phyloP scores from a whole-genome alignment of 345 rosid genomes.

The Noccaea caerulescens region DNA sequence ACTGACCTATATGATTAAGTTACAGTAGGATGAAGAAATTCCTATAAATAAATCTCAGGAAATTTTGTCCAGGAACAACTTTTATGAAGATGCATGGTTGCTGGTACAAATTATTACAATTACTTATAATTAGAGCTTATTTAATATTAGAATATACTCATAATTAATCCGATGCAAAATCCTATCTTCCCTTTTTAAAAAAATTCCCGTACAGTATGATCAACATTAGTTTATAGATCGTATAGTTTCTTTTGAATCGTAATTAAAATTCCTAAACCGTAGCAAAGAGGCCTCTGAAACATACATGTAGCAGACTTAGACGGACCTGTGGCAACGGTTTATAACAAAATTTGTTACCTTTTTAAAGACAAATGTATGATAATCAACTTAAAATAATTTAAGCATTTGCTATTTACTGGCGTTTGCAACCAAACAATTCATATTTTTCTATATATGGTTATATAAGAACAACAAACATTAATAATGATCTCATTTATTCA shows the following conservation, averaged over 20 bases:
- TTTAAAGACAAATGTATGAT: too few species aligned
- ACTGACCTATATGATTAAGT: constrained; percentile 16
- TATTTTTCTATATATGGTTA: background rate
- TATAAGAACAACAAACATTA: background rate
- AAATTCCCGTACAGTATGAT: background rate
- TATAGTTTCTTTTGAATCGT: too few species aligned
- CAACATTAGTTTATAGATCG: too few species aligned
- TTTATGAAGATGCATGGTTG: background rate
- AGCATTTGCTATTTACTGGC: too few species aligned
- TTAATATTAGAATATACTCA: background rate
- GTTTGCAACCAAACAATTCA: too few species aligned
- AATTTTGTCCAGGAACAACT: constrained; percentile 5
- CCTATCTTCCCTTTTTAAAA: background rate
- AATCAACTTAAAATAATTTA: too few species aligned
- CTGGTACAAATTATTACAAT: background rate
- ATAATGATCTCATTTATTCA: background rate
- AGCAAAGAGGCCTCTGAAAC: too few species aligned
- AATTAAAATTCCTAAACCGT: too few species aligned
- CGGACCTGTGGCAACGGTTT: too few species aligned
- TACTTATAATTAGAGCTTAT: background rate
- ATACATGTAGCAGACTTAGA: too few species aligned
- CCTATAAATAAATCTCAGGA: background rate
- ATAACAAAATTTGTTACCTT: too few species aligned
- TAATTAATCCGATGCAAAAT: background rate
- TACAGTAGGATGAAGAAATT: background rate